Conservation (phyloP, 2,329 filamentous ascomycete species). For the Lachnellula suecica region DNA sequence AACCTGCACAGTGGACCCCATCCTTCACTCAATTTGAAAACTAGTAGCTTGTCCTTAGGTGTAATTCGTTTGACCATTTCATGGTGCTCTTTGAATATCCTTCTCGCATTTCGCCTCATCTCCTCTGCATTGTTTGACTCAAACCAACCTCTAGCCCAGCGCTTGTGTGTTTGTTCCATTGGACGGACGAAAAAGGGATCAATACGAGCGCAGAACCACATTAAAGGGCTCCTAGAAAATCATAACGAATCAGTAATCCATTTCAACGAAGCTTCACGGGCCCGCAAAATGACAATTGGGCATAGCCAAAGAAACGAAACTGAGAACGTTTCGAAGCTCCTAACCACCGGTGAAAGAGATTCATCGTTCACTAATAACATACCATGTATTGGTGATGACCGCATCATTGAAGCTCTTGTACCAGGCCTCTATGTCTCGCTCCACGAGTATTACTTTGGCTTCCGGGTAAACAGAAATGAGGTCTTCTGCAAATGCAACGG, state of each 20-base stretch:
- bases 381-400: constrained; percentile 1
- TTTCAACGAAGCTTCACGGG: neutral
- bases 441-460: constrained; percentile 5
- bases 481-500: constrained; percentile 1
- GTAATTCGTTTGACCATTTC: constrained; percentile 3
- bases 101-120: constrained; percentile 1
- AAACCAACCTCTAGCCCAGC: constrained; percentile 1
- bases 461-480: constrained; percentile 6
- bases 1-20: constrained; percentile 3
- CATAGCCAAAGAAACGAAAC: neutral
- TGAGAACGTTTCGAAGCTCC: too few relatives aligned
- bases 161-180: too few relatives aligned
- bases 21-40: constrained; percentile 1
- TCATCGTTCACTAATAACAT: too few relatives aligned
- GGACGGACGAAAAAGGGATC: too few relatives aligned
- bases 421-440: constrained; percentile 2
- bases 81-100: constrained; percentile 1
- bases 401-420: constrained; percentile 5
- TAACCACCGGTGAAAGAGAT: too few relatives aligned
- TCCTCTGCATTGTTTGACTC: neutral
- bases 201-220: too few relatives aligned
- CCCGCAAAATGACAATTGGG: neutral
- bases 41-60: neutral
- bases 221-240: too few relatives aligned
- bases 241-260: too few relatives aligned